These are phyloP conservation scores for Wallacemonas sp. DNA, from an alignment of 208 protist genomes.

Conservation along the genomic window DNA sequence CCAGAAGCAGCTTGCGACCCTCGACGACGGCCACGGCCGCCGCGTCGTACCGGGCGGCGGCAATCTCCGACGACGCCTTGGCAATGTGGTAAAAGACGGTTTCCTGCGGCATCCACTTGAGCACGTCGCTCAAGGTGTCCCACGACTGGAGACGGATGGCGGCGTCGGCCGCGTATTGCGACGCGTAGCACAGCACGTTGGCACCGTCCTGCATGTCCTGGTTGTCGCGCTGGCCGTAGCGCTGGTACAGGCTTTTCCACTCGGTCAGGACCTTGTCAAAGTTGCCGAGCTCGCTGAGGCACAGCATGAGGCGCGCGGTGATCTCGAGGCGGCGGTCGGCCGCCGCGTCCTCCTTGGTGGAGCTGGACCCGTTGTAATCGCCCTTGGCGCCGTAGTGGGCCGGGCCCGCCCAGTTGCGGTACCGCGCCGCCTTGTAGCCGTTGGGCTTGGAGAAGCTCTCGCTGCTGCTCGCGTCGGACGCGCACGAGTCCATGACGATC, in stretches of 20 bases:
- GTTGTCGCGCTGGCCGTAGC: slow-evolving; percentile 15
- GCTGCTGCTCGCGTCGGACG: slow-evolving; percentile 42
- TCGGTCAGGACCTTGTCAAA: slow-evolving; percentile 72
- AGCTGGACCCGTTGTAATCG: slow-evolving; percentile 49
- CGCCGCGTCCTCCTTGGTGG: slow-evolving; percentile 35
- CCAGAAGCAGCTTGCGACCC: slow-evolving; percentile 67
- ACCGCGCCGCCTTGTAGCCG: slow-evolving; percentile 12
- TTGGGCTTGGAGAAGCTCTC: slow-evolving; percentile 33
- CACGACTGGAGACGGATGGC: slow-evolving; percentile 80
- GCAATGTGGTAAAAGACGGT: slow-evolving; percentile 68
- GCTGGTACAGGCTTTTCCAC: slow-evolving; percentile 50
- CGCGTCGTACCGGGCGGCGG: slow-evolving; percentile 54
- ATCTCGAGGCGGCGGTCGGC: slow-evolving; percentile 47
- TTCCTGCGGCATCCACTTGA: slow-evolving; percentile 63
- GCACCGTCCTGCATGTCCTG: slow-evolving; percentile 32
- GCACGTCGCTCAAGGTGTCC: slow-evolving; percentile 54
- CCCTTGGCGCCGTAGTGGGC: slow-evolving; percentile 41
- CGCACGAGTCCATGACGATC: slow-evolving; percentile 46
- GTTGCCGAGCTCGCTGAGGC: slow-evolving; percentile 78
- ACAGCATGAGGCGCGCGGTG: slow-evolving; percentile 65
- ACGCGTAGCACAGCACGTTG: slow-evolving; percentile 68
- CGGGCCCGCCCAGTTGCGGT: slow-evolving; percentile 24
- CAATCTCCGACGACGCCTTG: slow-evolving; percentile 60
- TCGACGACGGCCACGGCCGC: slow-evolving; percentile 50
- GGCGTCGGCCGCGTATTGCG: slow-evolving; percentile 86